Evolutionary conservation across 164 flowering plant genomes (phyloP).

Genomic region (Protea cynaroides): DNA sequence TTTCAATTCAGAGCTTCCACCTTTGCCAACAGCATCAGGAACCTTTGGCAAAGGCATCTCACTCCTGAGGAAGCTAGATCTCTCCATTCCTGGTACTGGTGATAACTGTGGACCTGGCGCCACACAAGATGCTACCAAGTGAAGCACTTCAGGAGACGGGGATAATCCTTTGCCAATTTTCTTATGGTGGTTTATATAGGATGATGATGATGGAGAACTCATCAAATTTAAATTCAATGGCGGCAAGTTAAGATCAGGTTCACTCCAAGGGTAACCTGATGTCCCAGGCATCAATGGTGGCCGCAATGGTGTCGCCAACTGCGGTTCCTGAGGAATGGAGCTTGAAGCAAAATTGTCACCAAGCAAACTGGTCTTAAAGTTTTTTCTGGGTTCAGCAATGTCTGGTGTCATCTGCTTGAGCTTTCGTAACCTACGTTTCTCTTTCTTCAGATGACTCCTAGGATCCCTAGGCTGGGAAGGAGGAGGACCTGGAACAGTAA

Average conservation of each 20-base stretch:
- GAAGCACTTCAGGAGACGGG: conserved; percentile 67
- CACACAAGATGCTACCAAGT: conserved; percentile 56
- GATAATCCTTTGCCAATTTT: conserved; percentile 31
- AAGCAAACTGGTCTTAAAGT: conserved; percentile 14
- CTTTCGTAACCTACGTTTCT: conserved; percentile 32
- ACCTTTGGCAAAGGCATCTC: conserved; percentile 23
- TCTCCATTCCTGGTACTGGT: conserved; percentile 16
- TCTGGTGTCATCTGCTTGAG: conserved; percentile 19
- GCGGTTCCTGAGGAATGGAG: conserved; percentile 26
- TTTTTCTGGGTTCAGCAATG: conserved; percentile 25
- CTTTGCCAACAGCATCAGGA: conserved; percentile 15
- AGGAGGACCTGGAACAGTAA: conserved; percentile 70
- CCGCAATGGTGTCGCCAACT: conserved; percentile 20
- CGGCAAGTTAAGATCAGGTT: conserved; percentile 32
- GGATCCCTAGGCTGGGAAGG: conserved; percentile 84
- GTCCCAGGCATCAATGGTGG: conserved; percentile 17
- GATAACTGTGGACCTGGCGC: conserved; percentile 41
- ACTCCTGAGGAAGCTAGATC: conserved; percentile 24
- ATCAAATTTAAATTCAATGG: conserved; percentile 24
- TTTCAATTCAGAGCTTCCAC: conserved; percentile 16
- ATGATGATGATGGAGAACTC: conserved; percentile 30
- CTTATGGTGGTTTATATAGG: conserved; percentile 19
- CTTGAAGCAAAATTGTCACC: conserved; percentile 29
- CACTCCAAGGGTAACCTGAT: conserved; percentile 29
- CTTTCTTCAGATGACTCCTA: conserved; percentile 46